Conservation (phyloP, 225 moss, liverwort and hornwort species). For the Straminergon stramineum region DNA sequence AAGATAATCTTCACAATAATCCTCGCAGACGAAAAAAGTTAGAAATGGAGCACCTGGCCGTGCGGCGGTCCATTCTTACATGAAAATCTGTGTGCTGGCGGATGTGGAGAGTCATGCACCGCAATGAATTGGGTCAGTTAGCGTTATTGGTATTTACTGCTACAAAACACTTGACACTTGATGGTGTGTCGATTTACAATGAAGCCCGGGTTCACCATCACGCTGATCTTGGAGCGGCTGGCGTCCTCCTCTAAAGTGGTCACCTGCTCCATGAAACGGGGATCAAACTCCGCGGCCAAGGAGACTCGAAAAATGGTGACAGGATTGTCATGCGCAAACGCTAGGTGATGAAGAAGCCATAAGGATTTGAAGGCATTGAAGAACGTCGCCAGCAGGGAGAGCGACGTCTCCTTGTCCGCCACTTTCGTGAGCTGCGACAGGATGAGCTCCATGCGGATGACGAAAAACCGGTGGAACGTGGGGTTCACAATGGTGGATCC, state of each 20-base stretch:
- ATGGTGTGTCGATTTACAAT: conserved; percentile 31
- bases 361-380: conserved; percentile 42
- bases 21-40: conserved; percentile 3
- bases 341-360: conserved; percentile 44
- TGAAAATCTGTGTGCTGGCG: conserved; percentile 1
- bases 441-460: conserved; percentile 42
- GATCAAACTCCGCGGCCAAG: conserved; percentile 6
- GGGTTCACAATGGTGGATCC: conserved; percentile 28
- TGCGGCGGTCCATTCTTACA: background rate
- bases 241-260: conserved; percentile 16
- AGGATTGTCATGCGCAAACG: conserved; percentile 9
- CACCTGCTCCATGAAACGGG: conserved; percentile 45
- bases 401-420: conserved; percentile 33
- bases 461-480: conserved; percentile 41
- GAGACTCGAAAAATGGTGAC: conserved; percentile 25
- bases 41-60: background rate
- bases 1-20: conserved; percentile 17
- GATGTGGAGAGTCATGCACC: background rate
- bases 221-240: conserved; percentile 22
- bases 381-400: conserved; percentile 21
- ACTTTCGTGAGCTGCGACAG: conserved; percentile 40
- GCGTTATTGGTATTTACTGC: conserved; percentile 27
- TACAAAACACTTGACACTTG: conserved; percentile 46
- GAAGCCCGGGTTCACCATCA: conserved; percentile 48
- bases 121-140: background rate